Conservation (phyloP, 768 basidiomycete species). For the Tylopilus plumbeoviolaceoides region DNA sequence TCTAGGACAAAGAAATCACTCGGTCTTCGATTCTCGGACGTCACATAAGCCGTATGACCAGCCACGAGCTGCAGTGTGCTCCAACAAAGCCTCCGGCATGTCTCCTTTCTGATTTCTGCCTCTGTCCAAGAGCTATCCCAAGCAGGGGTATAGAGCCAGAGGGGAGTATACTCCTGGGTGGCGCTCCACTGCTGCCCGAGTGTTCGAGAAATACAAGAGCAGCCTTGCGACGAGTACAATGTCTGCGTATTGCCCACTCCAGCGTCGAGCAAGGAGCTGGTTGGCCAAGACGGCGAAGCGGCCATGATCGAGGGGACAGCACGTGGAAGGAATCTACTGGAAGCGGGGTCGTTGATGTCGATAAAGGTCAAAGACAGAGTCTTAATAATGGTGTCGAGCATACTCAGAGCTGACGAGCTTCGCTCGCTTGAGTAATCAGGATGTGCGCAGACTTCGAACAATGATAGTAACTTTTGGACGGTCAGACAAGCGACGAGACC, state of each 20-base stretch:
- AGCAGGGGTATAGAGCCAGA: conserved; percentile 62
- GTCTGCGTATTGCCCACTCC: conserved; percentile 1
- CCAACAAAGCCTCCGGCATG: conserved; percentile 72
- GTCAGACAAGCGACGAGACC: conserved; percentile 7
- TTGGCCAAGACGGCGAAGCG: conserved; percentile 10
- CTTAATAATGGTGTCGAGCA: conserved; percentile 68
- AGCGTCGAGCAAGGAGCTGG: neutral
- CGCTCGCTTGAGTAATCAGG: conserved; percentile 54
- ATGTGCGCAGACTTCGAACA: conserved; percentile 72
- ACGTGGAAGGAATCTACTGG: conserved; percentile 45
- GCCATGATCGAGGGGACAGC: conserved; percentile 44
- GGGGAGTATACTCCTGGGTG: conserved; percentile 49
- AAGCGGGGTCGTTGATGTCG: conserved; percentile 53
- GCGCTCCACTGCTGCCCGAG: conserved; percentile 49
- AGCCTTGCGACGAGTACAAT: conserved; percentile 28
- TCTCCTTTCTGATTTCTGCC: conserved; percentile 64
- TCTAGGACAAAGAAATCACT: conserved; percentile 57
- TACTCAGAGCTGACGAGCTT: conserved; percentile 50
- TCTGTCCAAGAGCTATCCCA: conserved; percentile 60
- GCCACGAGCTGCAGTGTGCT: conserved; percentile 61
- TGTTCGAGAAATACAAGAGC: conserved; percentile 47
- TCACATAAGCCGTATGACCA: conserved; percentile 58
- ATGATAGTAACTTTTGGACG: conserved; percentile 50
- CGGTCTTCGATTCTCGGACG: conserved; percentile 36
- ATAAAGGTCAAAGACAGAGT: conserved; percentile 54